Percentiles rank a stretch among this genome's conserved stretches.
phyloP scores from a whole-genome alignment of 148 eudicot species.

The Chenopodium album region DNA sequence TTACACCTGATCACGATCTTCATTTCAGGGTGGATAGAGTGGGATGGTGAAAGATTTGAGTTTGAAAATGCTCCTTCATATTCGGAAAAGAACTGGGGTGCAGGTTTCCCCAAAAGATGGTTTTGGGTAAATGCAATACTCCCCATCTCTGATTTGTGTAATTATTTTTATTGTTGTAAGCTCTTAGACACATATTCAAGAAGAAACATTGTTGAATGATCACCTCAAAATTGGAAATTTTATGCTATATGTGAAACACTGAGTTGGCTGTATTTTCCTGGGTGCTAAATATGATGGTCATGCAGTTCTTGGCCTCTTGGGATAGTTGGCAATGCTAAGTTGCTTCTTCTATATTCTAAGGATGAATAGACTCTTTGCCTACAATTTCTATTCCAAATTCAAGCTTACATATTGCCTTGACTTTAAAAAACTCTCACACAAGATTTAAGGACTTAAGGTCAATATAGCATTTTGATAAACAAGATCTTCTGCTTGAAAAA shows the following conservation, averaged over 20 bases:
- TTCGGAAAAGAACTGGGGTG: slow-evolving; percentile 98
- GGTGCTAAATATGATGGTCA: not conserved
- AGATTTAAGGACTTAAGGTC: too few species aligned
- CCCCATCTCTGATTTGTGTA: not conserved
- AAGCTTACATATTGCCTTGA: not conserved
- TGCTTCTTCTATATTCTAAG: not conserved
- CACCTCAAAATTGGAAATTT: not conserved
- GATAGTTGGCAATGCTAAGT: not conserved
- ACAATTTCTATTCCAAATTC: not conserved
- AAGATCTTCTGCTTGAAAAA: too few species aligned
- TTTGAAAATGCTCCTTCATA: slow-evolving; percentile 95
- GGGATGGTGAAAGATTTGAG: slow-evolving; percentile 91
- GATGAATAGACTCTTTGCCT: not conserved
- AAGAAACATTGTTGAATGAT: not conserved
- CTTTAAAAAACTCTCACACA: not conserved
- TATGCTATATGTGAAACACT: not conserved
- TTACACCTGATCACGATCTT: slow-evolving; percentile 18
- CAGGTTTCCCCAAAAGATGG: slow-evolving; percentile 94
- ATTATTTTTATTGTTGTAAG: not conserved
- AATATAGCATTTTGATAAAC: too few species aligned
- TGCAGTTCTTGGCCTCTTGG: not conserved
- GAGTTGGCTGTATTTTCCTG: not conserved
- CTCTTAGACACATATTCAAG: not conserved
- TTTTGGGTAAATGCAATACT: slow-evolving; percentile 71
- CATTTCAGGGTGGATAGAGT: slow-evolving; percentile 94